These are phyloP conservation scores for Tetrahymena malaccensis DNA, from an alignment of 73 alveolate genomes.

Conservation along the genomic window DNA sequence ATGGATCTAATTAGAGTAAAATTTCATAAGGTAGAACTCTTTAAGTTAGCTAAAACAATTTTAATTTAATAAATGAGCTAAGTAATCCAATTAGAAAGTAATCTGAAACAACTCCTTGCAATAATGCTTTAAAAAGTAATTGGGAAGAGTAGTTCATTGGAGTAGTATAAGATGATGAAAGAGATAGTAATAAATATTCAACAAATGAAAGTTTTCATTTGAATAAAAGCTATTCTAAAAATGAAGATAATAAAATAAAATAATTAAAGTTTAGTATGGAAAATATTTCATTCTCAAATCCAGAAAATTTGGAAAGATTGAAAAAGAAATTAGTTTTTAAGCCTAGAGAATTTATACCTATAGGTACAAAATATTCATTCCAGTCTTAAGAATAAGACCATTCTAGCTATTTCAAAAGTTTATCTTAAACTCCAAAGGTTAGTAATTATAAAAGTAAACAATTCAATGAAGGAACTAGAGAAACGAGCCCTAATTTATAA, in stretches of 20 bases:
- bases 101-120: neutral
- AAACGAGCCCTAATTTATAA: neutral
- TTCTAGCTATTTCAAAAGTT: neutral
- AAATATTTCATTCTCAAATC: neutral
- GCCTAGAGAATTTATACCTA: neutral
- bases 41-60: neutral
- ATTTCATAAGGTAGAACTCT: neutral
- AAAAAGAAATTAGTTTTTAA: neutral
- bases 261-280: neutral
- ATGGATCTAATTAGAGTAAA: neutral
- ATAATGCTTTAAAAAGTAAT: neutral
- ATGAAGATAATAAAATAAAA: neutral
- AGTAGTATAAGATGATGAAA: neutral
- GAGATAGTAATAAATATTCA: neutral
- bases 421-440: neutral
- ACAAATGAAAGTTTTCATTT: neutral
- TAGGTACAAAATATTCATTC: neutral
- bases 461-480: neutral
- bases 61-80: neutral
- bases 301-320: neutral
- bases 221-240: neutral
- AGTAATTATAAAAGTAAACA: neutral
- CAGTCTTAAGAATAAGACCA: neutral
- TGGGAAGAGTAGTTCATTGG: neutral
- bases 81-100: neutral